Evolutionary conservation across 345 rosid species (phyloP), one percentile per base, ranked within the genome.

Genomic region (Populus ilicifolia): DNA sequence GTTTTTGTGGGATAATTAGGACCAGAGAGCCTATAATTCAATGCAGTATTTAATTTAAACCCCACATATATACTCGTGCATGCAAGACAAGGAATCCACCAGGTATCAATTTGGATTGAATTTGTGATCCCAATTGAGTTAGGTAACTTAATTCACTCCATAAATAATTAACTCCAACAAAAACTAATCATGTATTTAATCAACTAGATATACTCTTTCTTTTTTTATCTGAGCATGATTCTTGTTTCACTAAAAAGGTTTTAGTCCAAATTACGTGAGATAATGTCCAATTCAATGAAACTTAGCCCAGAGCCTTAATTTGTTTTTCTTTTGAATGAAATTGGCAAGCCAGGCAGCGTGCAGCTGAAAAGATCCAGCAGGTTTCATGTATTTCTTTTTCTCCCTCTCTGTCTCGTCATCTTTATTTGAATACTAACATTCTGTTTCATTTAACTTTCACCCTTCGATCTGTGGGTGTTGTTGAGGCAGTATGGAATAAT

Each of bases 1-100:
- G 73, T 75, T 79, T 64, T 65, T 23, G 5, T 38, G 77, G 63
- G 56, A 56, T 56, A 72, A 61, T 67, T 35, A 59, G 69, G 73
- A 61, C 29, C 52, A 36, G 13, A 30, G 39, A n/a, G 65, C 43
- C 0, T 1, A 39, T 39, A 39, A 39, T 39, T 39, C 11, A 8
- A 50, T 20, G 6, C 20, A 5, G 36, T 33, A 3, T 33, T 33
- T 33, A 33, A 33, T 33, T 33, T 3, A 4, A 33, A 33, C 36
- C 36, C 36, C 36, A 33, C 36, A 33, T 33, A 33, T 0, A 33
- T 33, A 0, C 36, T 17, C 56, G 18, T 50, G 7, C 56, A 50
- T 50, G 56, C 17, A 50, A 50, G 56, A 50, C 18, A 2, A 18
- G 59, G 59, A 18, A 52, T 20, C 59, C 59, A 18, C 59, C 7